Evolutionary conservation across 2,329 filamentous ascomycete genomes (phyloP).

Genomic region (Penicillium sp.): DNA sequence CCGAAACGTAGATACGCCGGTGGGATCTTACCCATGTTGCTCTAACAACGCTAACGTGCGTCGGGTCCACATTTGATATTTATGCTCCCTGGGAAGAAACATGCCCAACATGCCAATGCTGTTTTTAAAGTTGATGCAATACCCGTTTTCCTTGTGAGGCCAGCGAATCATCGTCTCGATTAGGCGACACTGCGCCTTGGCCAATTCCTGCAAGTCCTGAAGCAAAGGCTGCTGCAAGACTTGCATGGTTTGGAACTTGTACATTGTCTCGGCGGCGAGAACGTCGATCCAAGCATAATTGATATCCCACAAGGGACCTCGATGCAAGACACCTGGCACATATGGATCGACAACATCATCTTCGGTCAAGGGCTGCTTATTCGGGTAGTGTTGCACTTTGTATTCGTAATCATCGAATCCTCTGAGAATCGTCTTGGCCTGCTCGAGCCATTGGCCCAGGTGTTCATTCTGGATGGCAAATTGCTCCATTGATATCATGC

Average conservation of each 20-base stretch:
- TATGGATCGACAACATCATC: constrained; percentile 69
- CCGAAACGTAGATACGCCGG: neutral
- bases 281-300: constrained; percentile 71
- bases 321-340: constrained; percentile 59
- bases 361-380: constrained; percentile 45
- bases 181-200: constrained; percentile 64
- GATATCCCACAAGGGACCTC: constrained; percentile 61
- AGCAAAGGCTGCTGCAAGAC: constrained; percentile 45
- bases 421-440: constrained; percentile 48
- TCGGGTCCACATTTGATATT: constrained; percentile 69
- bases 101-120: constrained; percentile 66
- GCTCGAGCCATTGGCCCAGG: constrained; percentile 40
- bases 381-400: constrained; percentile 56
- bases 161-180: constrained; percentile 70
- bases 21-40: constrained; percentile 57
- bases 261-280: constrained; percentile 70
- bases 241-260: constrained; percentile 61
- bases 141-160: constrained; percentile 60
- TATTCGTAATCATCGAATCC: constrained; percentile 54
- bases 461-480: constrained; percentile 56
- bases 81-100: constrained; percentile 67
- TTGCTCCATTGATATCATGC: constrained; percentile 55
- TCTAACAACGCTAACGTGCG: constrained; percentile 72
- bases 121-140: constrained; percentile 64
- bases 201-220: constrained; percentile 52